Evolutionary conservation across 345 rosid species (phyloP).

Genomic region (Carallia pectinifolia): DNA sequence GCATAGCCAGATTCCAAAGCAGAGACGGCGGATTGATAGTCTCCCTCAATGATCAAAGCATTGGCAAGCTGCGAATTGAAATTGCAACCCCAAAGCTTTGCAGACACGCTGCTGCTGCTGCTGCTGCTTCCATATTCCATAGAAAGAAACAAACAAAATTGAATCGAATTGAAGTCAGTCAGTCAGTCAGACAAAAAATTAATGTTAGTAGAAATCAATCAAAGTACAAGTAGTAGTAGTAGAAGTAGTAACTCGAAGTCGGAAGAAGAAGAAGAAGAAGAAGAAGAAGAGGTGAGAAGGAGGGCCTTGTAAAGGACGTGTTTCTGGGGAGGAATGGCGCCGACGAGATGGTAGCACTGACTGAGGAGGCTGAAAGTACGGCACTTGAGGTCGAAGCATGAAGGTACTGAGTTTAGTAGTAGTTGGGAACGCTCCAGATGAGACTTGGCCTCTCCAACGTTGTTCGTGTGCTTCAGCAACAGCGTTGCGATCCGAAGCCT

Average conservation of each 20-base stretch:
- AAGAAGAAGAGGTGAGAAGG: slow-evolving; percentile 50
- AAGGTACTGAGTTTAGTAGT: slow-evolving; percentile 74
- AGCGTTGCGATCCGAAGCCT: slow-evolving; percentile 80
- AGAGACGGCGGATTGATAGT: slow-evolving; percentile 62
- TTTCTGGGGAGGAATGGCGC: slow-evolving; percentile 78
- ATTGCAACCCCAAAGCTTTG: slow-evolving; percentile 83
- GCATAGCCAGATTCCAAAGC: slow-evolving; percentile 62
- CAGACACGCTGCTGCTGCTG: slow-evolving; percentile 33
- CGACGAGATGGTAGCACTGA: slow-evolving; percentile 87
- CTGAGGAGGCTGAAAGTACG: slow-evolving; percentile 76
- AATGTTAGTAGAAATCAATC: no score
- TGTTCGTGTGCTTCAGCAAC: slow-evolving; percentile 82
- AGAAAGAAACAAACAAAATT: neutral
- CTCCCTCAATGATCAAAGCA: slow-evolving; percentile 76
- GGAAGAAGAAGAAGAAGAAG: slow-evolving; percentile 4
- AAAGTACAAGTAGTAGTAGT: no score
- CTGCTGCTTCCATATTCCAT: neutral
- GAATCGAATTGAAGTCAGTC: no score
- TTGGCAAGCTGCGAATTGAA: slow-evolving; percentile 97
- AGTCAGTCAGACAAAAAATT: no score
- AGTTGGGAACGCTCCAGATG: slow-evolving; percentile 86
- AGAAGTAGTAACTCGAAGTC: no score
- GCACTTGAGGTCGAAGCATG: slow-evolving; percentile 83
- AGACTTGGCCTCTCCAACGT: slow-evolving; percentile 75
- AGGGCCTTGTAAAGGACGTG: slow-evolving; percentile 75